Conservation (phyloP, 2,329 filamentous ascomycete genomes). For the Penicillium freii region DNA sequence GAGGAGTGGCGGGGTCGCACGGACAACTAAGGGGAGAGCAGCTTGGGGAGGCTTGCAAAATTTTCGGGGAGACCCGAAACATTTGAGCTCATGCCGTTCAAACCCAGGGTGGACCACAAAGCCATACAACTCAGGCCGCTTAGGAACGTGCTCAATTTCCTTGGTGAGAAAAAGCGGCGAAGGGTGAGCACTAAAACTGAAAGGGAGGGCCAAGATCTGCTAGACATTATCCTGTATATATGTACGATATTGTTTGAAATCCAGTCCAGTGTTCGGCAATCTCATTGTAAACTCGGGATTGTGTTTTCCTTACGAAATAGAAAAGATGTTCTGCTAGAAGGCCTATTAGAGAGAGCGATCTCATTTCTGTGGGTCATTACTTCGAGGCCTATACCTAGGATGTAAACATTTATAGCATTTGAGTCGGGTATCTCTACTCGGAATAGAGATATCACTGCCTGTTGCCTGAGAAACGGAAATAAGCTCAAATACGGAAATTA, state of each 20-base stretch:
- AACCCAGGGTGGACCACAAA: neutral
- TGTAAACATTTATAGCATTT: too few species aligned
- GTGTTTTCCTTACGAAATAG: neutral
- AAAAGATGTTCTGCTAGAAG: neutral
- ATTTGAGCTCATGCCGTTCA: neutral
- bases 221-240: neutral
- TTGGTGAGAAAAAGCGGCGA: too few species aligned
- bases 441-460: neutral
- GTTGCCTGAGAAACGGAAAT: neutral
- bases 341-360: neutral
- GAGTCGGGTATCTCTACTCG: too few species aligned
- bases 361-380: too few species aligned
- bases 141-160: too few species aligned
- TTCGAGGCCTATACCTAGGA: neutral
- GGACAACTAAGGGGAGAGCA: slow-evolving; percentile 1
- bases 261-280: neutral
- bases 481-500: neutral
- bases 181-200: too few species aligned
- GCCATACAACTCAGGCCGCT: too few species aligned
- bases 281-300: neutral
- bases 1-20: slow-evolving; percentile 22
- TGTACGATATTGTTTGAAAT: neutral
- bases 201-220: too few species aligned
- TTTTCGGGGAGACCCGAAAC: neutral
- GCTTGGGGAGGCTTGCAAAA: neutral